Percentiles rank a stretch among this genome's conserved stretches.
Evolutionary conservation across 2,329 filamentous ascomycete species (phyloP).

Genomic region (Graphilbum sp.): DNA sequence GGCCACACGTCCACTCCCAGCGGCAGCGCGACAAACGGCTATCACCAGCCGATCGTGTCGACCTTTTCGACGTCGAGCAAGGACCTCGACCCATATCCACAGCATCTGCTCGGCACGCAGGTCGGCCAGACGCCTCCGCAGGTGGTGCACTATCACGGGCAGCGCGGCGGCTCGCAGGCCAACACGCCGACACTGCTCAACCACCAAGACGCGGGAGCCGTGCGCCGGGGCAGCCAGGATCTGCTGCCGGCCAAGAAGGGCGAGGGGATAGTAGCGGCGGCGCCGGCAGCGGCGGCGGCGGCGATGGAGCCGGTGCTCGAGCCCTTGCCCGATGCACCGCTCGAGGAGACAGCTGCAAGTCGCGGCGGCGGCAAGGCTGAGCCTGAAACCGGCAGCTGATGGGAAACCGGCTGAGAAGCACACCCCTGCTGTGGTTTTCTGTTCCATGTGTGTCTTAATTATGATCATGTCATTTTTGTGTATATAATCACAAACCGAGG

Average conservation of each 20-base stretch:
- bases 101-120: conserved; percentile 44
- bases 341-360: conserved; percentile 13
- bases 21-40: conserved; percentile 40
- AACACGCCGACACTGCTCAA: conserved; percentile 44
- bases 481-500: too few relatives aligned
- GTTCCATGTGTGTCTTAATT: too few relatives aligned
- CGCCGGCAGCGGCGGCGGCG: too few relatives aligned
- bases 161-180: conserved; percentile 49
- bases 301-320: conserved; percentile 22
- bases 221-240: conserved; percentile 34
- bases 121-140: conserved; percentile 47
- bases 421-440: too few relatives aligned
- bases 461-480: too few relatives aligned
- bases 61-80: conserved; percentile 57
- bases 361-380: too few relatives aligned
- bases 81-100: conserved; percentile 51
- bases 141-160: conserved; percentile 51
- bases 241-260: conserved; percentile 18
- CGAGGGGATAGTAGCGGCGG: conserved; percentile 14
- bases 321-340: conserved; percentile 21
- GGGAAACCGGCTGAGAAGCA: too few relatives aligned
- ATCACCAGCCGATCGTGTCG: conserved; percentile 50
- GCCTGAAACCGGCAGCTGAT: too few relatives aligned
- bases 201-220: conserved; percentile 29
- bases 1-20: conserved; percentile 31